Conservation (phyloP, 2,329 filamentous ascomycete species). For the Fusarium compactum region DNA sequence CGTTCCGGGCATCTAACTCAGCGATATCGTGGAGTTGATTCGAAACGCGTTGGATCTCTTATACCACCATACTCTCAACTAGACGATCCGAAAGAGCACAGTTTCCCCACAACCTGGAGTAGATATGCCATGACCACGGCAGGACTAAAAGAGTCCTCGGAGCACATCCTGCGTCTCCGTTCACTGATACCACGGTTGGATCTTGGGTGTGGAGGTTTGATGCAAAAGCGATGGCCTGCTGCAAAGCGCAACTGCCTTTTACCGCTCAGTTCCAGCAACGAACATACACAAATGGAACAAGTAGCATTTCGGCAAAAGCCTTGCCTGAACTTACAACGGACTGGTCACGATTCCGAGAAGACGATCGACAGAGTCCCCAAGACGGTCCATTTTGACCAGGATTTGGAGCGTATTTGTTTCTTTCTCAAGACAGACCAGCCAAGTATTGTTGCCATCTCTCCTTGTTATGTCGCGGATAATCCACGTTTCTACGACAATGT, state of each 20-base stretch:
- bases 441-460: not conserved
- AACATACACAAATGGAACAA: too few species aligned
- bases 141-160: not conserved
- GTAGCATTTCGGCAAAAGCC: too few species aligned
- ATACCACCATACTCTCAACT: not conserved
- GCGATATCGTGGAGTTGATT: not conserved
- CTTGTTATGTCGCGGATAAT: not conserved
- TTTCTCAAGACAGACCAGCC: not conserved
- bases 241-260: too few species aligned
- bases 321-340: too few species aligned
- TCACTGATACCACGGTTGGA: too few species aligned
- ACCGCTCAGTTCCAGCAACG: too few species aligned
- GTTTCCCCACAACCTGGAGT: not conserved
- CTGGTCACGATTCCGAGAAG: not conserved
- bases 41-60: not conserved
- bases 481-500: not conserved
- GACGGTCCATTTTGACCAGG: not conserved
- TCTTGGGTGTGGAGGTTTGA: too few species aligned
- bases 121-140: not conserved
- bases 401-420: not conserved
- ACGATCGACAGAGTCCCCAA: not conserved
- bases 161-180: not conserved
- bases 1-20: not conserved
- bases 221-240: too few species aligned
- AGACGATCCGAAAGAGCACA: not conserved